phyloP scores from a whole-genome alignment of 257 asterid genomes.

The Marsdenia floribunda region DNA sequence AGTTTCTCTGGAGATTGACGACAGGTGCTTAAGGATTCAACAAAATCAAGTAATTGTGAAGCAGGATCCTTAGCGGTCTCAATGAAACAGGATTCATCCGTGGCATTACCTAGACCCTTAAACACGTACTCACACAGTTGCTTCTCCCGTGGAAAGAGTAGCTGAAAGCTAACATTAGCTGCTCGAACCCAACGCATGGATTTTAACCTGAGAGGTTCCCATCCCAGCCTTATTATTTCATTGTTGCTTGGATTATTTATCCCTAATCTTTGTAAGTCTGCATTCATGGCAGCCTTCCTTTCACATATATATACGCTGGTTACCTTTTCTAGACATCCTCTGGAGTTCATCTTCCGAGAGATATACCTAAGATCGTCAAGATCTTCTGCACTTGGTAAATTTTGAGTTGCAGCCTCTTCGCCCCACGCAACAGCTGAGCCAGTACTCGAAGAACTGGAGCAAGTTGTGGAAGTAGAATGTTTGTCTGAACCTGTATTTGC shows the following conservation, averaged over 20 bases:
- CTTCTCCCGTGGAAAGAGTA: slow-evolving; percentile 38
- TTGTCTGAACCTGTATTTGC: neutral
- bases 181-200: slow-evolving; percentile 39
- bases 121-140: slow-evolving; percentile 35
- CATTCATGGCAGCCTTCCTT: slow-evolving; percentile 34
- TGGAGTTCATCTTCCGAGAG: slow-evolving; percentile 8
- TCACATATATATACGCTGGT: slow-evolving; percentile 31
- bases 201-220: slow-evolving; percentile 39
- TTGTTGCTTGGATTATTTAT: slow-evolving; percentile 37
- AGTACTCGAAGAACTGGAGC: neutral
- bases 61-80: slow-evolving; percentile 40
- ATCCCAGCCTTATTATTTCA: slow-evolving; percentile 39
- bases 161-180: slow-evolving; percentile 27
- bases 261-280: slow-evolving; percentile 25
- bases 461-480: slow-evolving; percentile 5
- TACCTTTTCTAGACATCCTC: neutral
- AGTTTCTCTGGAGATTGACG: slow-evolving; percentile 37
- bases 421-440: neutral
- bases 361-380: neutral
- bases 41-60: slow-evolving; percentile 36
- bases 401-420: neutral
- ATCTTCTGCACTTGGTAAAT: neutral
- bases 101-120: slow-evolving; percentile 27
- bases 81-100: slow-evolving; percentile 34
- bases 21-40: slow-evolving; percentile 40